Conservation (phyloP, 192 early-diverging fungal genomes). For the Backusella morwellensis region DNA sequence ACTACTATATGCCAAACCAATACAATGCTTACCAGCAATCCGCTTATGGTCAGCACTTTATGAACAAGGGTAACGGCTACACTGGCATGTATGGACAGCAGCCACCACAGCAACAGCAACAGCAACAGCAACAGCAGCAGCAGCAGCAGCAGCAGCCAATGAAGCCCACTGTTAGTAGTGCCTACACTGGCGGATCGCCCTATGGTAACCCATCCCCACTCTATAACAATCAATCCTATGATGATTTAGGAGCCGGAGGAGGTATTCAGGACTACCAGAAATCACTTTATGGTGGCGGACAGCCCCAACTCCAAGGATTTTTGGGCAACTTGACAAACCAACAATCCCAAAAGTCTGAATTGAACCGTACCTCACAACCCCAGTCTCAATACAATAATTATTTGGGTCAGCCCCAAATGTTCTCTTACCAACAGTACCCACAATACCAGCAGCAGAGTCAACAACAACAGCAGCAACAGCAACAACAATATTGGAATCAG, state of each 20-base stretch:
- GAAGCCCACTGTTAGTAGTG: slow-evolving; percentile 12
- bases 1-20: slow-evolving; percentile 82
- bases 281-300: slow-evolving; percentile 33
- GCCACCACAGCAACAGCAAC: slow-evolving; percentile 43
- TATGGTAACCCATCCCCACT: slow-evolving; percentile 39
- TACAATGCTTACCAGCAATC: slow-evolving; percentile 82
- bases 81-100: slow-evolving; percentile 67
- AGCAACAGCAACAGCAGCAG: slow-evolving; percentile 15
- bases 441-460: slow-evolving; percentile 40
- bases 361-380: background rate
- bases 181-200: slow-evolving; percentile 23
- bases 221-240: slow-evolving; percentile 32
- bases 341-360: slow-evolving; percentile 27
- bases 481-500: slow-evolving; percentile 44
- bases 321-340: slow-evolving; percentile 24
- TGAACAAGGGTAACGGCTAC: slow-evolving; percentile 84
- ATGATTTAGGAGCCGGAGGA: slow-evolving; percentile 33
- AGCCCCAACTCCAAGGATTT: slow-evolving; percentile 30
- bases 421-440: slow-evolving; percentile 51
- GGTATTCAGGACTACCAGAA: slow-evolving; percentile 42
- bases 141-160: slow-evolving; percentile 37
- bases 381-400: slow-evolving; percentile 28
- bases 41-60: slow-evolving; percentile 85
- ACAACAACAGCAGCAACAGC: slow-evolving; percentile 35
- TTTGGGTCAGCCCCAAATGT: slow-evolving; percentile 40